A percentile compares a stretch with the other conserved stretches of the same genome.
Conservation (phyloP, 2,329 filamentous ascomycete species). For the Cryphonectria nitschkei region DNA sequence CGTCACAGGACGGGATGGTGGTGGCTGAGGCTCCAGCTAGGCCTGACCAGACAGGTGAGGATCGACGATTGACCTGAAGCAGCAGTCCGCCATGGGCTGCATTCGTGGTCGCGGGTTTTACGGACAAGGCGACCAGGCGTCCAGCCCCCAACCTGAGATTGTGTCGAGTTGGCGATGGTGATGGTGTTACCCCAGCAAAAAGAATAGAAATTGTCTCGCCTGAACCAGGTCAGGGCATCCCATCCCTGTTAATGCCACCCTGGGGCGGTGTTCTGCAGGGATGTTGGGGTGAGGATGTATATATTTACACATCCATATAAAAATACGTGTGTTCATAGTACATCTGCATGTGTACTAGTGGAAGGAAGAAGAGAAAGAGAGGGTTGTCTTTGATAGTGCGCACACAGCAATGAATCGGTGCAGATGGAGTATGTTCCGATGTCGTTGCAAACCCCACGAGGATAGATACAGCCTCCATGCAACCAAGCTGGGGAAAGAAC, state of each 20-base stretch:
- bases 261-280: conserved; percentile 1
- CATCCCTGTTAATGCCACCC: not conserved
- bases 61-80: not conserved
- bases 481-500: not conserved
- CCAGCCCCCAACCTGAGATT: not conserved
- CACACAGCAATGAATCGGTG: not conserved
- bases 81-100: not conserved
- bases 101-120: not conserved
- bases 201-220: not conserved
- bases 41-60: not conserved
- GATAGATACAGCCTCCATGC: not conserved
- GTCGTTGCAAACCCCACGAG: not conserved
- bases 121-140: not conserved
- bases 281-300: not conserved
- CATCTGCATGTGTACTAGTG: not conserved
- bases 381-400: not conserved
- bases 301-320: not conserved
- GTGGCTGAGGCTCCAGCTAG: not conserved
- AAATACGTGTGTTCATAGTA: not conserved
- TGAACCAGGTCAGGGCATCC: not conserved
- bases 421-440: not conserved
- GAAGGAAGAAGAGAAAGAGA: not conserved
- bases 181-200: not conserved
- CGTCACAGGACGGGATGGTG: not conserved
- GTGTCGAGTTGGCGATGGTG: not conserved